phyloP scores from a whole-genome alignment of 2,329 filamentous ascomycete genomes.

The Pestalotiopsis sp. region DNA sequence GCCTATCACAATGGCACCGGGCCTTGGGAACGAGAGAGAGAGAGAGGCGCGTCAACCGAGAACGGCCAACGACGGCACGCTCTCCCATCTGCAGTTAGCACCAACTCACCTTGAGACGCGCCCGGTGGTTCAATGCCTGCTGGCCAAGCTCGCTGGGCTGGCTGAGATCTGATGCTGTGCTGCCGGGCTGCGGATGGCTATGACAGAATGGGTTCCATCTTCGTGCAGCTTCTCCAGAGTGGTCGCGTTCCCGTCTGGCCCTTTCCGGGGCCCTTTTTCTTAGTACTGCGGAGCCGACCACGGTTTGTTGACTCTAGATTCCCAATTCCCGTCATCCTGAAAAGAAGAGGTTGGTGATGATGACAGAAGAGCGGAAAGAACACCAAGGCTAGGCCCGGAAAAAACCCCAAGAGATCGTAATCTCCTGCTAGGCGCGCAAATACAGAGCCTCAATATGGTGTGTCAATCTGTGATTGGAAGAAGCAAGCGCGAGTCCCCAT shows the following conservation, averaged over 20 bases:
- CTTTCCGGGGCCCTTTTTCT: neutral
- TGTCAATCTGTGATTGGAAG: constrained; percentile 18
- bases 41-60: constrained; percentile 10
- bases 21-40: neutral
- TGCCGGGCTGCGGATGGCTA: neutral
- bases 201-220: neutral
- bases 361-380: neutral
- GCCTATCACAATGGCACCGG: neutral
- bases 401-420: neutral
- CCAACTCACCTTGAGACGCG: constrained; percentile 8
- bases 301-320: neutral
- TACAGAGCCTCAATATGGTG: constrained; percentile 6
- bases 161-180: neutral
- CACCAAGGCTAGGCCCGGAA: neutral
- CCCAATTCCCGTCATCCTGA: neutral
- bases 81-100: neutral
- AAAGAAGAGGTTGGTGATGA: neutral
- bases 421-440: constrained; percentile 17
- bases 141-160: neutral
- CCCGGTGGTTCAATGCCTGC: neutral
- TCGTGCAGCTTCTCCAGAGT: constrained; percentile 8
- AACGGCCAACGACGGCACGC: neutral
- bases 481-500: constrained; percentile 13
- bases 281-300: neutral
- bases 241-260: constrained; percentile 2